Evolutionary conservation across 352 stramenopile genomes (phyloP), one percentile per base, ranked within the genome.

Genomic region (Globisporangium takayamanum): DNA sequence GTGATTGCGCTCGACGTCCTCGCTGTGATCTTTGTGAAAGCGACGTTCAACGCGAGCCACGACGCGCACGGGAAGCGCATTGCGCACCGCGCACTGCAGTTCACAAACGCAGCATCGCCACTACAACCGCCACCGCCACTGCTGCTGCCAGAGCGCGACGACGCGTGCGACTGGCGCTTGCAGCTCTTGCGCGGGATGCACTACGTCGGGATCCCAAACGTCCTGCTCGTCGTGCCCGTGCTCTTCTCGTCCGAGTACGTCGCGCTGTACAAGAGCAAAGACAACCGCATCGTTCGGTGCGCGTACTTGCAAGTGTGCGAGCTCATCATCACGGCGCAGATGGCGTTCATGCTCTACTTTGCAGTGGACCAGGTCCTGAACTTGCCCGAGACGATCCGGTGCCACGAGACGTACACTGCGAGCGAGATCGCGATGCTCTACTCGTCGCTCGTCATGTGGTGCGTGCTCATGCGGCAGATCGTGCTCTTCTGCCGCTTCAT

Each of bases 291-390:
- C 69, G 68, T 88, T 14, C 79, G 82, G 12, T 67, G 74, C 0
- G 76, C 82, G 20, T 92, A 84, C 58, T 60, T 92, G 36, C 70
- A 88, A 16, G 53, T 92, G 6, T 89, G 78, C 52, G 82, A 92
- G 57, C 60, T 88, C 28, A 68, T 92, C 36, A 70, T 88, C 25
- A 70, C 73, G 0, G 55, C 62, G 6, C 74, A 88, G 45, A 63
- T 90, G 44, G 67, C 53, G 0, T 85, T 80, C 50, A 78, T 90
- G 64, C 63, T 88, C 55, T 82, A 83, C 61, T 78, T 88, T 33
- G 73, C 70, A 0, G 44, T 69, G 37, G 67, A 74, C 14, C 60
- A 87, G 46, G 50, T 80, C 8, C 52, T 81, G 20, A 69, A 74
- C 8, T 60, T 86, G 16, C 74, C 76, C 0, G 57, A 72, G 55